Evolutionary conservation across 768 basidiomycete genomes (phyloP).

Genomic region (Termitomyces sp.): DNA sequence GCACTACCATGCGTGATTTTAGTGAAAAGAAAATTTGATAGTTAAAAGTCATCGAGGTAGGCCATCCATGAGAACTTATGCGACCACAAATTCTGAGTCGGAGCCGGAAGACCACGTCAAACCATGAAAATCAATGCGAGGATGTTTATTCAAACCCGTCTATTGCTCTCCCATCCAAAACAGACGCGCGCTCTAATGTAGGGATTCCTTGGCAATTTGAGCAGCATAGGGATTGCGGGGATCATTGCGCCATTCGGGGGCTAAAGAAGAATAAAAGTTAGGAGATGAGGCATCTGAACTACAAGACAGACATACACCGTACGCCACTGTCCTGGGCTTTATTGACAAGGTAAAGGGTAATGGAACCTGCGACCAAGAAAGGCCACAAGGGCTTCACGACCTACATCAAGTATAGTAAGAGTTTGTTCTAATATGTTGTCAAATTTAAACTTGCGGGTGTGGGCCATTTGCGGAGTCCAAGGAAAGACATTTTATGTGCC

Average conservation of each 20-base stretch:
- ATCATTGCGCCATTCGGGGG: constrained; percentile 65
- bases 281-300: background rate
- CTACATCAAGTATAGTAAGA: constrained; percentile 29
- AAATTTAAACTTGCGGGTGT: constrained; percentile 55
- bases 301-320: constrained; percentile 50
- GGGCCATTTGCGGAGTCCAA: constrained; percentile 79
- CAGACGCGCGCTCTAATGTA: constrained; percentile 29
- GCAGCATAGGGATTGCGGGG: constrained; percentile 81
- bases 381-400: constrained; percentile 74
- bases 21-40: background rate
- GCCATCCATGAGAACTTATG: background rate
- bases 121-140: background rate
- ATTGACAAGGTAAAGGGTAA: constrained; percentile 64
- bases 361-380: constrained; percentile 60
- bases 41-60: background rate
- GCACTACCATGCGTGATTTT: background rate
- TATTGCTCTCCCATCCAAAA: constrained; percentile 4
- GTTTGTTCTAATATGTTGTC: constrained; percentile 1
- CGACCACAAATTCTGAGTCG: background rate
- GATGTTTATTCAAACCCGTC: constrained; percentile 5
- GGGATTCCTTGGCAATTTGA: constrained; percentile 62
- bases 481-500: constrained; percentile 55
- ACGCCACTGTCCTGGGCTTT: constrained; percentile 67
- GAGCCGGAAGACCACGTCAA: background rate
- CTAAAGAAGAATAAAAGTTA: constrained; percentile 27